phyloP scores from a whole-genome alignment of 176 grass and related monocot genomes.

The Bonia amplexicaulis region DNA sequence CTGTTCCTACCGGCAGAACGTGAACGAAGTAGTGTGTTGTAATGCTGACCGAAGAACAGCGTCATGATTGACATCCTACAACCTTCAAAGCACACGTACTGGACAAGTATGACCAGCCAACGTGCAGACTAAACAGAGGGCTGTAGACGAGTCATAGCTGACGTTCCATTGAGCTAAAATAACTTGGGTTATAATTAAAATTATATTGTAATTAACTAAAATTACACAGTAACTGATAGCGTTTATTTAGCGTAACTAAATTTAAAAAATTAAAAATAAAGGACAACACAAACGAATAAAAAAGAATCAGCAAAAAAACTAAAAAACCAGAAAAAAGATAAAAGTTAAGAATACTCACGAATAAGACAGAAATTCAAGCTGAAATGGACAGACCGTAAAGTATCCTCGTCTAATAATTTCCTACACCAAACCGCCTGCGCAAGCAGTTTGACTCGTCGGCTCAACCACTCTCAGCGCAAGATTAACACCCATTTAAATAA shows the following conservation, averaged over 20 bases:
- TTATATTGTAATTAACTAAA: too few relatives aligned
- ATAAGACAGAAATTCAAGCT: too few relatives aligned
- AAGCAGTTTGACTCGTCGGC: constrained; percentile 30
- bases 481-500: not conserved
- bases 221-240: too few relatives aligned
- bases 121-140: constrained; percentile 4
- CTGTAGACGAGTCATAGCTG: constrained; percentile 26
- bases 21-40: constrained; percentile 1
- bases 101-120: not conserved
- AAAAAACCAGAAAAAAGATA: too few relatives aligned
- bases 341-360: too few relatives aligned
- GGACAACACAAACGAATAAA: too few relatives aligned
- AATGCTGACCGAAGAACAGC: constrained; percentile 31
- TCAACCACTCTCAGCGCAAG: not conserved
- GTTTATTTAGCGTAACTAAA: too few relatives aligned
- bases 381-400: too few relatives aligned
- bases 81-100: not conserved
- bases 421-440: constrained; percentile 10
- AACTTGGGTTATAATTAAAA: too few relatives aligned
- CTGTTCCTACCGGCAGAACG: not conserved
- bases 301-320: too few relatives aligned
- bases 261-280: too few relatives aligned
- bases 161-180: too few relatives aligned
- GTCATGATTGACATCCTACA: constrained; percentile 19
- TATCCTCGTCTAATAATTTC: not conserved